These are phyloP conservation scores for Quercus lobata DNA, from an alignment of 331 rosid species.

Conservation along the genomic window DNA sequence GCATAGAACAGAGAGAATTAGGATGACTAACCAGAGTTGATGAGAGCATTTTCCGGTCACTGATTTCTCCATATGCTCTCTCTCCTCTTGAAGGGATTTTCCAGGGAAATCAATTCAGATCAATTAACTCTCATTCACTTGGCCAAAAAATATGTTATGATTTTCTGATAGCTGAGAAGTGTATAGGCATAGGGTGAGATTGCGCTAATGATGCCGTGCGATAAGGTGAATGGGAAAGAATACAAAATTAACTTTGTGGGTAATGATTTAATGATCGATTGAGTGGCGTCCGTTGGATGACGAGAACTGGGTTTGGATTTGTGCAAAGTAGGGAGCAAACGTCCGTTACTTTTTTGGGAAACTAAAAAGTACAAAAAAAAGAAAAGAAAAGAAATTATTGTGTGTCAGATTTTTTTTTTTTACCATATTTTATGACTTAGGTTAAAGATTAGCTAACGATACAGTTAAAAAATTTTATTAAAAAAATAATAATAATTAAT, in stretches of 20 bases:
- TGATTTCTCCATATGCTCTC: slow-evolving; percentile 36
- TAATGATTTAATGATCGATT: not conserved
- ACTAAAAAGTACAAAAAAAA: not conserved
- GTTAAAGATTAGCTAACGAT: too few relatives aligned
- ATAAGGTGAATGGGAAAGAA: too few relatives aligned
- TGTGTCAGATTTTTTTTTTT: too few relatives aligned
- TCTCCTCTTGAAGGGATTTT: not conserved
- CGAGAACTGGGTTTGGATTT: not conserved
- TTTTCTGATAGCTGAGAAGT: not conserved
- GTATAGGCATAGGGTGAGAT: not conserved
- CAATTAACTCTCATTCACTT: not conserved
- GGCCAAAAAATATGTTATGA: not conserved
- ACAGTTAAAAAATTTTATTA: too few relatives aligned
- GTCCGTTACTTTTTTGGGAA: not conserved
- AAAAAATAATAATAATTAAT: too few relatives aligned
- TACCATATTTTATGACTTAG: too few relatives aligned
- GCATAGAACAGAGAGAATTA: slow-evolving; percentile 36
- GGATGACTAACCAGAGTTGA: slow-evolving; percentile 36
- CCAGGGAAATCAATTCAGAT: not conserved
- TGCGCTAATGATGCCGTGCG: too few relatives aligned
- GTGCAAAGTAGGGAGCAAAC: slow-evolving; percentile 1
- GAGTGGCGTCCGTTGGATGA: not conserved
- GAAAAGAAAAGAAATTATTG: not conserved
- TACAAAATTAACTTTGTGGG: too few relatives aligned
- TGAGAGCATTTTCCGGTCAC: slow-evolving; percentile 21